Evolutionary conservation across 2,329 filamentous ascomycete species (phyloP), one percentile per base, ranked within the genome.

Genomic region (Fusarium begoniae): DNA sequence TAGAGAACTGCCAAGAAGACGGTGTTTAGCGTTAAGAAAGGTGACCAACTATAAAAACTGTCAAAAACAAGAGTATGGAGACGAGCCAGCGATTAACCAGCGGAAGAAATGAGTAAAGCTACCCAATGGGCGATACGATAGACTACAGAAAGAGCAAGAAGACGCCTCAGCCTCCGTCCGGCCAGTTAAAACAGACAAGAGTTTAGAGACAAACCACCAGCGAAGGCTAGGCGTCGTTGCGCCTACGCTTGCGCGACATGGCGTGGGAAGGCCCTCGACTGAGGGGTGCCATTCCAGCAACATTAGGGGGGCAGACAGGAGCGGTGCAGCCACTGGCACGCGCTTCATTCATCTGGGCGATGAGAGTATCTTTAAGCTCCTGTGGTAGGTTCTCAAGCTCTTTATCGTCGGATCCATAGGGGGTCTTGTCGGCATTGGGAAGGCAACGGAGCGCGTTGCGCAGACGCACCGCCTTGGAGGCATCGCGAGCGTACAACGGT

Each of bases 351-450:
- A 51, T 35, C 48, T 24, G 12, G 5, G 12, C 17, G n/a, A 51
- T 20, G 12, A 51, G n/a, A 18, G 17, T 1, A 3, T 51, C n/a
- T 0, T 24, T 2, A 2, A 24, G n/a, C 3, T 15, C 22, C 4
- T 14, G 11, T 3, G n/a, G 17, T 3, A 51, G 14, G 22, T 35
- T 17, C 14, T 35, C n/a, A 10, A 35, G 8, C 0, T 35, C 17
- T 1, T 8, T 12, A 14, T 35, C 15, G 5, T 35, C 30, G 2
- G 28, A 1, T 35, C 17, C 30, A 24, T 8, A 10, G 10, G 30
- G 48, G 4, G 30, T 51, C 22, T 18, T 20, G 11, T 35, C 11
- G 30, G 48, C 48, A 6, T 35, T 0, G 3, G 30, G 48, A 9
- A 35, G 30, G n/a, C 30, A 12, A 35, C 8, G 47, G 5, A 51